These are phyloP conservation scores for Iberis pinnata DNA, from an alignment of 345 rosid genomes.

Conservation along the genomic window DNA sequence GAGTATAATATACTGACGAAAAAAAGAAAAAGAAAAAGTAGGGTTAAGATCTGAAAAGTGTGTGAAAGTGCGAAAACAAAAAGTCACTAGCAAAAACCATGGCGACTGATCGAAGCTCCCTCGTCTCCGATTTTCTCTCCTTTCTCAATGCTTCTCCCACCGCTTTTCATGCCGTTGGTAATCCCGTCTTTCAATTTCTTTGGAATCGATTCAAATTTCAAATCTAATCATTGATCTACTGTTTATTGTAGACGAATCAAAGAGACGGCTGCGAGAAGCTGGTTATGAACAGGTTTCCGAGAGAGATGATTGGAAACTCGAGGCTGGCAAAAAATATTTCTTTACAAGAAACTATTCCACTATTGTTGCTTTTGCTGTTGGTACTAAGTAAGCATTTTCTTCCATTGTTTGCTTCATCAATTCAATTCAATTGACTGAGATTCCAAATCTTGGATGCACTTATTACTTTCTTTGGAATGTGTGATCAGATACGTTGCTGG, in stretches of 20 bases:
- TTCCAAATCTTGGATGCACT: no score
- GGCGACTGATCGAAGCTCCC: slow-evolving; percentile 32
- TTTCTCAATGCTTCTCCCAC: slow-evolving; percentile 94
- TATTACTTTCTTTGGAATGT: no score
- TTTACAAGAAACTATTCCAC: slow-evolving; percentile 92
- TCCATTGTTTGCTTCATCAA: not conserved
- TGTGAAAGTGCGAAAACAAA: no score
- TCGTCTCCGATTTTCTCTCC: slow-evolving; percentile 57
- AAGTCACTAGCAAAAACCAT: slow-evolving; percentile 20
- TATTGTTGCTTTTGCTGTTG: slow-evolving; percentile 85
- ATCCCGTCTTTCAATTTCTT: not conserved
- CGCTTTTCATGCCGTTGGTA: slow-evolving; percentile 99
- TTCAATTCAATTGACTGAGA: no score
- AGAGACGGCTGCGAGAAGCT: slow-evolving; percentile 47
- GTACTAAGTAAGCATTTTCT: slow-evolving; percentile 48
- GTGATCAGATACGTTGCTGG: slow-evolving; percentile 76
- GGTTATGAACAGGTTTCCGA: slow-evolving; percentile 74
- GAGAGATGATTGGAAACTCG: slow-evolving; percentile 78
- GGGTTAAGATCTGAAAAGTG: no score
- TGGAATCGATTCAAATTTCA: not conserved
- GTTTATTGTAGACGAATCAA: slow-evolving; percentile 60
- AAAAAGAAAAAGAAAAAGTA: no score
- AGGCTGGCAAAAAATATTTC: slow-evolving; percentile 75
- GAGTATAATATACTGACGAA: no score
- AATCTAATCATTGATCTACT: not conserved